phyloP scores from a whole-genome alignment of 768 basidiomycete species.

The Exsudoporus frostii region DNA sequence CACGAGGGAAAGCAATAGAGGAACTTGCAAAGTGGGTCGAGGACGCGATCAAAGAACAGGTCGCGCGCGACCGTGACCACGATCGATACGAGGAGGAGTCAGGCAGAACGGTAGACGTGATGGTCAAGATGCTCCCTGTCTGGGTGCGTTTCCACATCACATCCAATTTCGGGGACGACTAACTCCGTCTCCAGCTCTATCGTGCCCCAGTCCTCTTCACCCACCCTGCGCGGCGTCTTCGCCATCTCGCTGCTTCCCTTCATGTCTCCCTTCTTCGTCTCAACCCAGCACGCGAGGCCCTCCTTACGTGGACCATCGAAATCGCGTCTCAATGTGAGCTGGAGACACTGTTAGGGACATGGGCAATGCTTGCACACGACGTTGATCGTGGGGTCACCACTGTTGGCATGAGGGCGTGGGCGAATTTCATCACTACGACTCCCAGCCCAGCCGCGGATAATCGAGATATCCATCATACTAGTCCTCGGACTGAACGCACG shows the following conservation, averaged over 20 bases:
- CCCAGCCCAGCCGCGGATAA: slow-evolving; percentile 3
- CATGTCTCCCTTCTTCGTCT: slow-evolving; percentile 67
- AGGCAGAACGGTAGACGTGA: slow-evolving; percentile 22
- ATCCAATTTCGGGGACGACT: slow-evolving; percentile 1
- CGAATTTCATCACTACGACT: slow-evolving; percentile 25
- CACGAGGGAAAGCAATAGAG: slow-evolving; percentile 81
- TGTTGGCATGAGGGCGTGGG: slow-evolving; percentile 55
- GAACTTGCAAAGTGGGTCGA: slow-evolving; percentile 74
- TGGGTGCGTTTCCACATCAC: slow-evolving; percentile 62
- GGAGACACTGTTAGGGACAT: slow-evolving; percentile 63
- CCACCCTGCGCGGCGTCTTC: slow-evolving; percentile 77
- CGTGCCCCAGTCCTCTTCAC: slow-evolving; percentile 80
- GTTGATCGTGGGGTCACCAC: slow-evolving; percentile 59
- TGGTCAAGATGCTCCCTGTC: slow-evolving; percentile 73
- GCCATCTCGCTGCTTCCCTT: slow-evolving; percentile 53
- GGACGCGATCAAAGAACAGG: slow-evolving; percentile 41
- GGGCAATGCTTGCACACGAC: slow-evolving; percentile 72
- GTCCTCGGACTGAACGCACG: not conserved
- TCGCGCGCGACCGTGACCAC: slow-evolving; percentile 32
- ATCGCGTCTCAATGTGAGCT: slow-evolving; percentile 46
- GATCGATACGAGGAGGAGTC: slow-evolving; percentile 3
- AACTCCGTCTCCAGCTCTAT: slow-evolving; percentile 56
- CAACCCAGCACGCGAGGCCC: slow-evolving; percentile 42
- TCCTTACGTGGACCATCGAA: slow-evolving; percentile 50
- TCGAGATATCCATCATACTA: not conserved